These are phyloP conservation scores for Rehmannia glutinosa DNA, from an alignment of 257 asterid species.

Conservation along the genomic window DNA sequence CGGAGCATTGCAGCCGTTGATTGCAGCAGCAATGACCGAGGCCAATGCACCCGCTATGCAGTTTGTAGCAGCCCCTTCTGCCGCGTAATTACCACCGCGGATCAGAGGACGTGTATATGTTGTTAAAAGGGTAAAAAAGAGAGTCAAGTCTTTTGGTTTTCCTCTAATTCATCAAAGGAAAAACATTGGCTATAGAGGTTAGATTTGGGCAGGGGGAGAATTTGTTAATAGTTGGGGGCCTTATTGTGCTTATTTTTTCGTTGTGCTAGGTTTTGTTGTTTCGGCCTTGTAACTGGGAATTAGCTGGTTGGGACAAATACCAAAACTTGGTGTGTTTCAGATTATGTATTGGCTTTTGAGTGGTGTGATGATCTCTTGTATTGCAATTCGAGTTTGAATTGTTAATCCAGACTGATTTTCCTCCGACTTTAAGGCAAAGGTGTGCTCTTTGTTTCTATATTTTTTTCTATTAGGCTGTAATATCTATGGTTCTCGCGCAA, in stretches of 20 bases:
- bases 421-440: too few species aligned
- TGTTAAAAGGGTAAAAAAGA: too few species aligned
- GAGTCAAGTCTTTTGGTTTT: not conserved
- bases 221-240: not conserved
- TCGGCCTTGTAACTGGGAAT: not conserved
- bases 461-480: too few species aligned
- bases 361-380: too few species aligned
- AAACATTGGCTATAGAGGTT: not conserved
- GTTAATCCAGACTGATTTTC: too few species aligned
- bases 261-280: not conserved
- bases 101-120: not conserved
- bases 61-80: slow-evolving; percentile 41
- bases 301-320: too few species aligned
- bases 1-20: slow-evolving; percentile 30
- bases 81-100: slow-evolving; percentile 23
- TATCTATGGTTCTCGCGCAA: too few species aligned
- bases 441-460: too few species aligned
- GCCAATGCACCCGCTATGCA: slow-evolving; percentile 16
- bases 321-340: too few species aligned
- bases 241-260: too few species aligned
- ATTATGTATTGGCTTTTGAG: too few species aligned
- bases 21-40: slow-evolving; percentile 32
- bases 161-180: not conserved
- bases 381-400: too few species aligned
- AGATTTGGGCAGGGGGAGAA: not conserved